Base-by-base conservation (phyloP, 768 basidiomycete genomes). In the Lepiota venenata region DNA sequence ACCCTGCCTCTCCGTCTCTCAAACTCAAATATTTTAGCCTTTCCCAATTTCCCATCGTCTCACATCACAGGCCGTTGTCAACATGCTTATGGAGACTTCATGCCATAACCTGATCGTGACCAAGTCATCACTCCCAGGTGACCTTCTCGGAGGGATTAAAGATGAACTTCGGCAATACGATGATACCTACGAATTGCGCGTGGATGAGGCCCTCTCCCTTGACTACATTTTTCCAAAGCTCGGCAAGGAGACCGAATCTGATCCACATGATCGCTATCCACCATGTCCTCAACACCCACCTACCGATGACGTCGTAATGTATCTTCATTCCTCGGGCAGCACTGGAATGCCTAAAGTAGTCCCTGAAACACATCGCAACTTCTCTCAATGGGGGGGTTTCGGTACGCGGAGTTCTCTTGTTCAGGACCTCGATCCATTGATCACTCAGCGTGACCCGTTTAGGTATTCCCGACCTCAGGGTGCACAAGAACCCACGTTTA, bases 241-340 rank as follows among this genome's bases (percentile, higher is more conserved):
- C 5, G 76, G 72, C 0, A 12, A 48, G 11, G 32, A 32, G 32
- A 32, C 32, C 32, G 32, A 32, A 32, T 32, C 32, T 2, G 74
- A 77, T 52, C 65, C 56, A 7, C 54, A 64, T 11, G 64, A 73
- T 37, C 52, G 63, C 4, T 72, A 73, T 49, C 42, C 57, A 9
- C 60, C 64, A 3, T 74, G 72, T 32, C 68, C 67, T 0, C 42
- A 50, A 1, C 51, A 53, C 6, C 56, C 57, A 45, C 18, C 60
- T 47, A 43, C 70, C 25, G 53, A 63, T 44, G 62, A 70, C 45
- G 46, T 69, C 14, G 44, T 67, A 39, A 35, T 72, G 7, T 79
- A 75, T 47, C 60, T 77, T 0, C 77, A 80, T 55, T 80, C 80
- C 0, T 80, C 80, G 2, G 78, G 78, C 14, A 78, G 76, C 47